These are phyloP conservation scores for Yamagishiella unicocca DNA, from an alignment of 139 green algal genomes.

Conservation along the genomic window DNA sequence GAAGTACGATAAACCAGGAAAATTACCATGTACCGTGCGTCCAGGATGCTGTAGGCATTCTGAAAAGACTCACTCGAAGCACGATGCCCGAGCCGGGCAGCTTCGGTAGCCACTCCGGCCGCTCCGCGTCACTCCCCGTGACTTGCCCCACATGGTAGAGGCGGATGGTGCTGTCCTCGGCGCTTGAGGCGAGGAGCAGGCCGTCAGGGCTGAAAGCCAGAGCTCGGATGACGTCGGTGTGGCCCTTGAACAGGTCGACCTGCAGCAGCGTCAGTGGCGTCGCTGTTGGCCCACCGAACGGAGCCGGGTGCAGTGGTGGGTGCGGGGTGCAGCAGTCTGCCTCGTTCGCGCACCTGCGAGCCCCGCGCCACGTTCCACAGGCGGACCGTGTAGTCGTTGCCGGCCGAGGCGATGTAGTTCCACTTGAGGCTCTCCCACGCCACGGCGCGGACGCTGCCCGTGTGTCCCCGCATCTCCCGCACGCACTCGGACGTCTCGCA, in stretches of 20 bases:
- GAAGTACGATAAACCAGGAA: too few species aligned
- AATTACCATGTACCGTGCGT: too few species aligned
- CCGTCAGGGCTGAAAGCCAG: conserved; percentile 35
- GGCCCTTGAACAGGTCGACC: conserved; percentile 38
- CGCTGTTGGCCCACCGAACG: too few species aligned
- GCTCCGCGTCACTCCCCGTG: conserved; percentile 2
- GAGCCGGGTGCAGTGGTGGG: neutral
- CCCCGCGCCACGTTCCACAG: conserved; percentile 36
- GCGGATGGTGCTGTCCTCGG: conserved; percentile 39
- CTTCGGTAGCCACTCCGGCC: conserved; percentile 23
- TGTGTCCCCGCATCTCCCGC: conserved; percentile 33
- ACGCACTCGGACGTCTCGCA: conserved; percentile 40
- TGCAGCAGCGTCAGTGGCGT: neutral
- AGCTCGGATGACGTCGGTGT: conserved; percentile 33
- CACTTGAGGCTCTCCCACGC: conserved; percentile 39
- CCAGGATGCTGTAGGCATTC: too few species aligned
- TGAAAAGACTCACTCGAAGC: neutral
- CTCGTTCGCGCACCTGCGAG: conserved; percentile 13
- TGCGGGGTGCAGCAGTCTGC: neutral
- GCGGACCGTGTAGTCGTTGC: conserved; percentile 41
- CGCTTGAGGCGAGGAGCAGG: conserved; percentile 23
- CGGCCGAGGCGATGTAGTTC: conserved; percentile 33
- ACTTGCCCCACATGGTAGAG: conserved; percentile 23
- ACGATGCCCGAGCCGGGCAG: conserved; percentile 23
- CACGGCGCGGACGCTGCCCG: conserved; percentile 33